Evolutionary conservation across 352 stramenopile species (phyloP), one percentile per base, ranked within the genome.

Genomic region (Phytophthora niederhauseri): DNA sequence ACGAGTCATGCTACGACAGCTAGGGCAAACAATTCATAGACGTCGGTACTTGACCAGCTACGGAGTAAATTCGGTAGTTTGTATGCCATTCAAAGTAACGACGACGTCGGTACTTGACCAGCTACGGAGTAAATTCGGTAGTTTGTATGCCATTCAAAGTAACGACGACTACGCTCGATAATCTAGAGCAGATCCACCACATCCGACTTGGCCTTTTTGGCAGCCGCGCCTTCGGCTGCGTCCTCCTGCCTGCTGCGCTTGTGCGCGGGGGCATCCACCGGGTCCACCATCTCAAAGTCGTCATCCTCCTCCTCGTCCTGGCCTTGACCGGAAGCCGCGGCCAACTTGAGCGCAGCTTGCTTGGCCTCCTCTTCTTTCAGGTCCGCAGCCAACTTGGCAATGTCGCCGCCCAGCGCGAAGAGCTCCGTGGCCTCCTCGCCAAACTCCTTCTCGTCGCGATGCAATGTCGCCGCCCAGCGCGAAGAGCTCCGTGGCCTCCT

Each of bases 381-480:
- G 61, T 85, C 77, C 12, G 72, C 74, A 19, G 82, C 85, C 38
- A 92, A 61, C 70, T 90, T 59, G 41, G 81, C 70, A 22, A 92
- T 69, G 38, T 95, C 87, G 30, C 84, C 84, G 34, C 88, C 88
- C 36, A 96, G 66, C 22, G 82, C 79, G 59, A 94, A 96, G n/a
- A 91, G 67, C 73, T 95, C 78, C 53, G 75, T 82, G 17, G 87
- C 82, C 0, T 90, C 76, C 54, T 93, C 85, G 8, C 84, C 79
- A 59, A 96, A 93, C 30, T 84, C 76, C 7, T 73, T 57, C 55
- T 84, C 68, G 50, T 91, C n/a, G n/a, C n/a, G n/a, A n/a, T n/a
- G 81, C 70, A 22, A 92, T 69, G 38, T 95, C 87, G 30, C 84
- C 84, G 34, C 88, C 88, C 36, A 96, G 66, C 22, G 82, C 79